phyloP scores from a whole-genome alignment of 164 flowering plant genomes.

The Annona cherimola region DNA sequence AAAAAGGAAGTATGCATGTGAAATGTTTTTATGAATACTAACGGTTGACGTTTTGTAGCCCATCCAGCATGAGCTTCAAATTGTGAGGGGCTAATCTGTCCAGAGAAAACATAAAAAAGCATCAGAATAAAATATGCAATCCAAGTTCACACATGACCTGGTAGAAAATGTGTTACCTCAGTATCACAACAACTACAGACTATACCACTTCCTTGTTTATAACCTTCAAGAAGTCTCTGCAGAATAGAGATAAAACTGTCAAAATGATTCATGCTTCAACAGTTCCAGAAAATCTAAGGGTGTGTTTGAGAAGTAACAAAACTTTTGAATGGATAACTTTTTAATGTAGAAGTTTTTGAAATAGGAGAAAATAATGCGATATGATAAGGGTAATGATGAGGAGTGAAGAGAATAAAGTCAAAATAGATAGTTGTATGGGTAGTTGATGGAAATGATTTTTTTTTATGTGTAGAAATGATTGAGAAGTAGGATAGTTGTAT shows the following conservation, averaged over 20 bases:
- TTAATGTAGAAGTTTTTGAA: too few species aligned
- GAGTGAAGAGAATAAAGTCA: too few species aligned
- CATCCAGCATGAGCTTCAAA: conserved; percentile 98
- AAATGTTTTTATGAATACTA: conserved; percentile 27
- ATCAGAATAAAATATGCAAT: not conserved
- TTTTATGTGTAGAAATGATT: too few species aligned
- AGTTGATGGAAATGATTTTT: too few species aligned
- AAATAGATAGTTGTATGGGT: too few species aligned
- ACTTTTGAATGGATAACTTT: too few species aligned
- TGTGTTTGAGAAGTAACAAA: not conserved
- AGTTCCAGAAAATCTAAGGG: not conserved
- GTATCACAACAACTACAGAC: conserved; percentile 59
- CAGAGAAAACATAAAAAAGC: not conserved
- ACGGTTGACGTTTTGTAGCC: conserved; percentile 95
- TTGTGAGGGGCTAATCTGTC: conserved; percentile 88
- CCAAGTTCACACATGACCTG: not conserved
- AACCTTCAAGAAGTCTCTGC: conserved; percentile 65
- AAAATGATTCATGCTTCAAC: not conserved
- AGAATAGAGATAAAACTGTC: conserved; percentile 3
- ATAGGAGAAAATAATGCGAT: too few species aligned
- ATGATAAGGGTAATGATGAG: too few species aligned
- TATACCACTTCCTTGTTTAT: conserved; percentile 77
- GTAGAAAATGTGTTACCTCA: conserved; percentile 35
- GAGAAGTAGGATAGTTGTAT: too few species aligned
- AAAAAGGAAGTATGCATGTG: not conserved